phyloP scores from a whole-genome alignment of 352 stramenopile genomes.

The Phytophthora hibernalis region DNA sequence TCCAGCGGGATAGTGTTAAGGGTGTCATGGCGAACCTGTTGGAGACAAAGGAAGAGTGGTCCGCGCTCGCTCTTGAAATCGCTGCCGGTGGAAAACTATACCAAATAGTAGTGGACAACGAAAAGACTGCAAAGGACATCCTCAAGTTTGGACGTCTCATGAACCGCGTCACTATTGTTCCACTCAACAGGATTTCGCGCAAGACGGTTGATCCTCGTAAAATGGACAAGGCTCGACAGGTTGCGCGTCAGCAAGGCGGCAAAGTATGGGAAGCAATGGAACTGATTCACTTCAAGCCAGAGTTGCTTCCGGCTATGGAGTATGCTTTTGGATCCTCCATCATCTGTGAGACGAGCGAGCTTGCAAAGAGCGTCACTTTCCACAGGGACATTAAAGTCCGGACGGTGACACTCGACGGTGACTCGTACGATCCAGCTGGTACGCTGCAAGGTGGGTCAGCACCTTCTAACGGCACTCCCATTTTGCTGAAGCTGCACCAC shows the following conservation, averaged over 20 bases:
- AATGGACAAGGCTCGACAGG: constrained; percentile 81
- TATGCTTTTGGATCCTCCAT: constrained; percentile 99
- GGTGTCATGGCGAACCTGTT: constrained; percentile 97
- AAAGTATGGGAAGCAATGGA: constrained; percentile 95
- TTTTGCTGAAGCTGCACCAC: constrained; percentile 85
- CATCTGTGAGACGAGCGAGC: constrained; percentile 96
- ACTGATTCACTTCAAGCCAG: constrained; percentile 96
- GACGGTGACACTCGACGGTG: constrained; percentile 98
- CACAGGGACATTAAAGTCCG: constrained; percentile 94
- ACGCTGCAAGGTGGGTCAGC: constrained; percentile 95
- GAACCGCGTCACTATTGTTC: constrained; percentile 98
- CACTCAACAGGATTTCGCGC: constrained; percentile 96
- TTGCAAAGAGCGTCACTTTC: constrained; percentile 89
- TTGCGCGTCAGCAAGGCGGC: constrained; percentile 90
- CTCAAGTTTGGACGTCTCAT: constrained; percentile 96
- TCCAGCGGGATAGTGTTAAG: constrained; percentile 96
- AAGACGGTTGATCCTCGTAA: constrained; percentile 78
- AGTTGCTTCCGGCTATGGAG: constrained; percentile 96
- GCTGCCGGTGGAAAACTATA: constrained; percentile 98
- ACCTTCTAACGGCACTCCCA: constrained; percentile 72
- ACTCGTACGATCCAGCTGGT: constrained; percentile 98
- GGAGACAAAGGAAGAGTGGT: constrained; percentile 93
- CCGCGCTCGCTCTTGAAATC: constrained; percentile 97
- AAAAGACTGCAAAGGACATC: constrained; percentile 98
- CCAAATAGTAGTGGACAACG: constrained; percentile 99